Percentiles rank a stretch among this genome's conserved stretches.
These are phyloP conservation scores for Phytophthora tentaculata DNA, from an alignment of 352 stramenopile species.

Conservation along the genomic window DNA sequence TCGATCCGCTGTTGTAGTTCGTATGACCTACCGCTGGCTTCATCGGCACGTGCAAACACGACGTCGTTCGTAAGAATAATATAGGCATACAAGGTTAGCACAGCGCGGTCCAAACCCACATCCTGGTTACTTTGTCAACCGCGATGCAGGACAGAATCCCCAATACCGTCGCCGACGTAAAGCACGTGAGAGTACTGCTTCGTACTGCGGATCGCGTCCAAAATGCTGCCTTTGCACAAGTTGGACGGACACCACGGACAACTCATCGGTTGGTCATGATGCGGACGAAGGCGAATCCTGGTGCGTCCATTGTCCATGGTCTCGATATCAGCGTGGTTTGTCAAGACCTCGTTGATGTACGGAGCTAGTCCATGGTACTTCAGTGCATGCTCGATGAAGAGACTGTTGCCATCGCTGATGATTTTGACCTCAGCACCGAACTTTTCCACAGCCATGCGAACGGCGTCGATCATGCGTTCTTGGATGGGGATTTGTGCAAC, in stretches of 20 bases:
- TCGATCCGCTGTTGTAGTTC: slow-evolving; percentile 60
- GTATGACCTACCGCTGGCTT: slow-evolving; percentile 49
- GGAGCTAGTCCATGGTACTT: slow-evolving; percentile 36
- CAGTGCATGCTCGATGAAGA: slow-evolving; percentile 80
- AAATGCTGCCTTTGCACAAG: slow-evolving; percentile 81
- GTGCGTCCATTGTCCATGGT: slow-evolving; percentile 13
- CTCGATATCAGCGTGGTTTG: slow-evolving; percentile 53
- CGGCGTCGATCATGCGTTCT: slow-evolving; percentile 65
- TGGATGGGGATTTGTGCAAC: slow-evolving; percentile 63
- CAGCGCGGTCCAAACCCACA: neutral
- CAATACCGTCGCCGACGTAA: slow-evolving; percentile 72
- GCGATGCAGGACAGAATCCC: slow-evolving; percentile 62
- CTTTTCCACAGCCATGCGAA: slow-evolving; percentile 50
- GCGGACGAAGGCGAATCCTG: slow-evolving; percentile 52
- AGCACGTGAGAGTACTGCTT: slow-evolving; percentile 49
- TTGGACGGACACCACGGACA: slow-evolving; percentile 67
- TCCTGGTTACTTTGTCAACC: slow-evolving; percentile 49
- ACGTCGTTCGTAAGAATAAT: slow-evolving; percentile 46
- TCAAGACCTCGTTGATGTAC: slow-evolving; percentile 52
- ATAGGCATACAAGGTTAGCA: too few relatives aligned
- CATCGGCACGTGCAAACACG: slow-evolving; percentile 67
- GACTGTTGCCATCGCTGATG: slow-evolving; percentile 78
- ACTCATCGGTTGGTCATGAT: slow-evolving; percentile 43
- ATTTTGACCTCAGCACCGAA: slow-evolving; percentile 58
- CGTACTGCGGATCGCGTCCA: slow-evolving; percentile 50